Evolutionary conservation across 352 stramenopile species (phyloP).

Genomic region (Pythium aquatile): DNA sequence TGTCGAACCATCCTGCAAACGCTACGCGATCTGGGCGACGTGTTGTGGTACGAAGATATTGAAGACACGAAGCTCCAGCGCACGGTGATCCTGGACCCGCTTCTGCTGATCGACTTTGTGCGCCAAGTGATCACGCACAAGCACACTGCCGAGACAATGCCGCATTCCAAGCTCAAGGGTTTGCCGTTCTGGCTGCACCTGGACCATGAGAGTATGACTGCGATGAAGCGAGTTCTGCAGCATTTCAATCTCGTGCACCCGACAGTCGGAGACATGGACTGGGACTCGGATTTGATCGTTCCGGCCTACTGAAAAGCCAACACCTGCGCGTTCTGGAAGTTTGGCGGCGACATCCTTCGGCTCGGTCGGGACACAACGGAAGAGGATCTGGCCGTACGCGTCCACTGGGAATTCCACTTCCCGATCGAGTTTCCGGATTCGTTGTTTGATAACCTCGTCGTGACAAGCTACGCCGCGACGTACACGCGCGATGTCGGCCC

Average conservation of each 20-base stretch:
- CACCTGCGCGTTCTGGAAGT: constrained; percentile 1
- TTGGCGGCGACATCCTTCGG: not conserved
- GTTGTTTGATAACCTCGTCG: constrained; percentile 27
- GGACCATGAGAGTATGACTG: constrained; percentile 5
- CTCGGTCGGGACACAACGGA: not conserved
- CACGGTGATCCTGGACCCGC: constrained; percentile 8
- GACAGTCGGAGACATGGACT: not conserved
- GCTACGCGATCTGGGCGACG: constrained; percentile 20
- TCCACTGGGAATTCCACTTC: constrained; percentile 33
- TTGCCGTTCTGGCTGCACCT: constrained; percentile 1
- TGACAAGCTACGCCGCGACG: constrained; percentile 14
- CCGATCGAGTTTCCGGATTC: constrained; percentile 19
- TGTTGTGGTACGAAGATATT: constrained; percentile 17
- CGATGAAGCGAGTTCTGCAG: constrained; percentile 24
- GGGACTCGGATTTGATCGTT: constrained; percentile 18
- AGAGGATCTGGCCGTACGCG: not conserved
- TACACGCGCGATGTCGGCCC: not conserved
- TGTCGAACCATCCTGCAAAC: constrained; percentile 2
- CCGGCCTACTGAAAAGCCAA: constrained; percentile 5
- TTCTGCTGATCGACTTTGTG: constrained; percentile 18
- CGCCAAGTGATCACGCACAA: constrained; percentile 10
- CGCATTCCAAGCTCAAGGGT: not conserved
- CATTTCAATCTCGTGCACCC: constrained; percentile 16
- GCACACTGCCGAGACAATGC: constrained; percentile 1
- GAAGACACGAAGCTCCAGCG: not conserved